Percentiles rank a stretch among this genome's conserved stretches.
Conservation (phyloP, 768 basidiomycete species). For the Pisolithus microcarpus region DNA sequence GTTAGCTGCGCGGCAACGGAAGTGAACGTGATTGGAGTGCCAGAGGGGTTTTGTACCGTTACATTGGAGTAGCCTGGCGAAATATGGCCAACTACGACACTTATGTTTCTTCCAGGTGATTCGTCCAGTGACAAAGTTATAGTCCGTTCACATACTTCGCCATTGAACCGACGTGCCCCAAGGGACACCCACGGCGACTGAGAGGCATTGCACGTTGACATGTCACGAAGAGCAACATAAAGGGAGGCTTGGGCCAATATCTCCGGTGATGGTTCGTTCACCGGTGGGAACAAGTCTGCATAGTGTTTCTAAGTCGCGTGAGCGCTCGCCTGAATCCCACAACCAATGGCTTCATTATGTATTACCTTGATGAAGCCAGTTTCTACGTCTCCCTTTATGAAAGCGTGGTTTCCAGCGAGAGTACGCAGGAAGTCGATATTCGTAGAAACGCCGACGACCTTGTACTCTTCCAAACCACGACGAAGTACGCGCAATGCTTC, state of each 20-base stretch:
- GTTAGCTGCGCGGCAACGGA: constrained; percentile 52
- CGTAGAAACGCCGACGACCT: constrained; percentile 85
- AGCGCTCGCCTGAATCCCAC: not conserved
- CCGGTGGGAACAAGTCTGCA: constrained; percentile 69
- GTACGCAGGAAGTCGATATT: constrained; percentile 84
- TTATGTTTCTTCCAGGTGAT: constrained; percentile 26
- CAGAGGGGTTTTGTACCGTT: constrained; percentile 29
- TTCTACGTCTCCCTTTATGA: constrained; percentile 75
- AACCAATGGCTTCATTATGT: not conserved
- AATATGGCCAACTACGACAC: constrained; percentile 37
- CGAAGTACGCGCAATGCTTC: constrained; percentile 79
- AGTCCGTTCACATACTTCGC: constrained; percentile 56
- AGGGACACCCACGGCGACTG: constrained; percentile 66
- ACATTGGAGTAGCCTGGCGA: constrained; percentile 47
- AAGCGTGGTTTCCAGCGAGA: constrained; percentile 71
- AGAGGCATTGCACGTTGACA: constrained; percentile 23
- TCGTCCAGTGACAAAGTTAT: constrained; percentile 58
- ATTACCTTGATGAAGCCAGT: constrained; percentile 79
- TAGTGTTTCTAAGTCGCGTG: constrained; percentile 62
- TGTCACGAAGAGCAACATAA: constrained; percentile 64
- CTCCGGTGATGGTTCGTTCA: constrained; percentile 50
- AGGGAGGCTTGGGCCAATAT: constrained; percentile 76
- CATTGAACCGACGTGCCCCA: constrained; percentile 70
- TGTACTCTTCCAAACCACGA: constrained; percentile 79
- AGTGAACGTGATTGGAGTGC: constrained; percentile 31